Conservation (phyloP, 768 basidiomycete genomes). For the Leccinum obscurum region DNA sequence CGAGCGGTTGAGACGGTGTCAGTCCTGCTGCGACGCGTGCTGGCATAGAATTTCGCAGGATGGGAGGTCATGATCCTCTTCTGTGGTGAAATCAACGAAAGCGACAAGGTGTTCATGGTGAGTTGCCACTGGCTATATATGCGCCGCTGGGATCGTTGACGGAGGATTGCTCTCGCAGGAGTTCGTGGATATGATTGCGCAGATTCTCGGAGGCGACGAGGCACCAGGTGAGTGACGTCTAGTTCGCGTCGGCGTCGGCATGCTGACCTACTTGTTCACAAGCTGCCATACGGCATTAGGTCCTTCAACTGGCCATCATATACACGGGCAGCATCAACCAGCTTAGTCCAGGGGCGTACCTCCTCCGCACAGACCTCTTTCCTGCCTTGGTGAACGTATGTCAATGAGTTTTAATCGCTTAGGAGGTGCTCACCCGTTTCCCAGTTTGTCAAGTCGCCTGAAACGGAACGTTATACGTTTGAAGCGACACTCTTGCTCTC, state of each 20-base stretch:
- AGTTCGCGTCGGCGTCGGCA: too few relatives aligned
- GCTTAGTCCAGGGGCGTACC: too few relatives aligned
- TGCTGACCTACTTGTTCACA: too few relatives aligned
- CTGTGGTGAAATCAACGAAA: background rate
- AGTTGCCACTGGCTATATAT: too few relatives aligned
- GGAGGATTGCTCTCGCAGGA: too few relatives aligned
- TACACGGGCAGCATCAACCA: too few relatives aligned
- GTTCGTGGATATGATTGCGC: too few relatives aligned
- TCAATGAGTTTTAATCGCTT: slow-evolving; percentile 4
- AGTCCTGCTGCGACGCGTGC: slow-evolving; percentile 45
- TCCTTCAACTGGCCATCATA: too few relatives aligned
- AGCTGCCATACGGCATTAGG: too few relatives aligned
- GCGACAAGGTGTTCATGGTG: too few relatives aligned
- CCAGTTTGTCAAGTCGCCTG: slow-evolving; percentile 56
- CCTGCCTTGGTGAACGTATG: slow-evolving; percentile 51
- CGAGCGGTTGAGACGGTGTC: slow-evolving; percentile 55
- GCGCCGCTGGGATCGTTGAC: too few relatives aligned
- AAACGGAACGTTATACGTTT: slow-evolving; percentile 56
- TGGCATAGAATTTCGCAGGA: slow-evolving; percentile 60
- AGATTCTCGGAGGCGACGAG: too few relatives aligned
- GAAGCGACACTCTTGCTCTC: slow-evolving; percentile 62
- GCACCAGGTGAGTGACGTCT: slow-evolving; percentile 12
- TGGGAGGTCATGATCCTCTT: slow-evolving; percentile 76
- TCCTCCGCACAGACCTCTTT: slow-evolving; percentile 28
- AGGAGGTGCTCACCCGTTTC: background rate